These are phyloP conservation scores for Diaporthe eres DNA, from an alignment of 2,329 filamentous ascomycete genomes.

Conservation along the genomic window DNA sequence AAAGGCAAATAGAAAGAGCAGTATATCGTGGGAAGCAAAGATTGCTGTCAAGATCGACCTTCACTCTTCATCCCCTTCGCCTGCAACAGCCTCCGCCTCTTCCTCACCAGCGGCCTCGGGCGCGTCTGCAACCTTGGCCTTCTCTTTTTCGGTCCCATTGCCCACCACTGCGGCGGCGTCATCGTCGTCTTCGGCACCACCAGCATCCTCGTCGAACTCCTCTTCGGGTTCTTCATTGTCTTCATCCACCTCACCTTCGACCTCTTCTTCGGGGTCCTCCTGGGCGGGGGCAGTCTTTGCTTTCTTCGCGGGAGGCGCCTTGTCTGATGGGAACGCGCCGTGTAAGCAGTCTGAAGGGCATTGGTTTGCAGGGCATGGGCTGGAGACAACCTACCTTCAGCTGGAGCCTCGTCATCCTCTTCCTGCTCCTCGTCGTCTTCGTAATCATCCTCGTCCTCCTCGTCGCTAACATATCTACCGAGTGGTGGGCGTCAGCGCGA, in stretches of 20 bases:
- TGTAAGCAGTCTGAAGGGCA: not conserved
- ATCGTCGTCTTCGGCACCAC: conserved; percentile 44
- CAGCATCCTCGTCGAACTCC: conserved; percentile 45
- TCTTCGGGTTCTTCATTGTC: conserved; percentile 44
- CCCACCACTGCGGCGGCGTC: conserved; percentile 15
- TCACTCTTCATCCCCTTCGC: conserved; percentile 49
- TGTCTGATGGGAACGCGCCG: conserved; percentile 46
- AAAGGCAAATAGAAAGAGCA: conserved; percentile 2
- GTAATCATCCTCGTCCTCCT: conserved; percentile 53
- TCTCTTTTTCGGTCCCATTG: conserved; percentile 44
- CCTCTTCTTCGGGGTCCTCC: conserved; percentile 45
- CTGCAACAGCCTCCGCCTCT: conserved; percentile 50
- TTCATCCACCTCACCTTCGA: conserved; percentile 41
- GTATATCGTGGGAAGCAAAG: not conserved
- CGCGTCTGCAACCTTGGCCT: conserved; percentile 44
- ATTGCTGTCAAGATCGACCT: not conserved
- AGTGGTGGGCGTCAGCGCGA: not conserved
- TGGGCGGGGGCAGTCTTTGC: conserved; percentile 59
- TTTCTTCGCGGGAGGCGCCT: conserved; percentile 66
- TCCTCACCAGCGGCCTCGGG: conserved; percentile 50
- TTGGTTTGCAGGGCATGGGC: not conserved
- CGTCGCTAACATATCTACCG: conserved; percentile 51
- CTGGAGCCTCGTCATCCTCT: conserved; percentile 53
- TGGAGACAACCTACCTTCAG: conserved; percentile 49
- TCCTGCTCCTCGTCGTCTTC: conserved; percentile 57